Conservation (phyloP, 2,329 filamentous ascomycete genomes). For the Microsporum ferrugineum region DNA sequence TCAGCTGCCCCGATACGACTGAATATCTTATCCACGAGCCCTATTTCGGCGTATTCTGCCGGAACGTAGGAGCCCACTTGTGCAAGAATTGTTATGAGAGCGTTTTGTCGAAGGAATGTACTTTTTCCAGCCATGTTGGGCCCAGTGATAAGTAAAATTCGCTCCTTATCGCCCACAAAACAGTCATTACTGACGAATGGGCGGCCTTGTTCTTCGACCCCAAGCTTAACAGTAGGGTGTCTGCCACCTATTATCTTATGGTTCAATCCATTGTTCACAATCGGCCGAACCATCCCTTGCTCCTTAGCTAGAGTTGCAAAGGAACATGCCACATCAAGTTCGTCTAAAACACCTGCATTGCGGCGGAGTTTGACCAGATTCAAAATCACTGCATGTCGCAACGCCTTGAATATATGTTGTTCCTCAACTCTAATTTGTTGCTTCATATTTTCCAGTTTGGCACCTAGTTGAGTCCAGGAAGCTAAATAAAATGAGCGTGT, state of each 20-base stretch:
- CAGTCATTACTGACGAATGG: slow-evolving; percentile 81
- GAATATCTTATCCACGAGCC: slow-evolving; percentile 92
- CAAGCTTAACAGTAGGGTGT: slow-evolving; percentile 83
- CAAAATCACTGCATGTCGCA: slow-evolving; percentile 65
- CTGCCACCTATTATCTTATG: slow-evolving; percentile 76
- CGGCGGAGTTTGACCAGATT: slow-evolving; percentile 77
- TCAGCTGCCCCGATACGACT: slow-evolving; percentile 88
- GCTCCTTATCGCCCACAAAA: slow-evolving; percentile 64
- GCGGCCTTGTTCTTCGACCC: slow-evolving; percentile 65
- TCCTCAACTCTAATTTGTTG: slow-evolving; percentile 75
- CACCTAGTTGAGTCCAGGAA: slow-evolving; percentile 74
- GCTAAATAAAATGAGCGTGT: slow-evolving; percentile 75
- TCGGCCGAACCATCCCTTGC: slow-evolving; percentile 60
- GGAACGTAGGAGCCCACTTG: slow-evolving; percentile 91
- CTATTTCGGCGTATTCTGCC: slow-evolving; percentile 71
- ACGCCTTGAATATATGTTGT: slow-evolving; percentile 59
- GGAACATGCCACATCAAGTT: slow-evolving; percentile 79
- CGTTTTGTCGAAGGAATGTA: slow-evolving; percentile 91
- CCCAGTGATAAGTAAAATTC: slow-evolving; percentile 55
- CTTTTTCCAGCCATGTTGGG: slow-evolving; percentile 99
- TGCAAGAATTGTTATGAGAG: slow-evolving; percentile 82
- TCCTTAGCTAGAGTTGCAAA: slow-evolving; percentile 71
- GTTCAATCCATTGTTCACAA: slow-evolving; percentile 51
- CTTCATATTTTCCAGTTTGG: slow-evolving; percentile 64
- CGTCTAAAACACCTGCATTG: slow-evolving; percentile 84